Evolutionary conservation across 75 land plant genomes (phyloP).

Genomic region (Cryptomeria japonica): DNA sequence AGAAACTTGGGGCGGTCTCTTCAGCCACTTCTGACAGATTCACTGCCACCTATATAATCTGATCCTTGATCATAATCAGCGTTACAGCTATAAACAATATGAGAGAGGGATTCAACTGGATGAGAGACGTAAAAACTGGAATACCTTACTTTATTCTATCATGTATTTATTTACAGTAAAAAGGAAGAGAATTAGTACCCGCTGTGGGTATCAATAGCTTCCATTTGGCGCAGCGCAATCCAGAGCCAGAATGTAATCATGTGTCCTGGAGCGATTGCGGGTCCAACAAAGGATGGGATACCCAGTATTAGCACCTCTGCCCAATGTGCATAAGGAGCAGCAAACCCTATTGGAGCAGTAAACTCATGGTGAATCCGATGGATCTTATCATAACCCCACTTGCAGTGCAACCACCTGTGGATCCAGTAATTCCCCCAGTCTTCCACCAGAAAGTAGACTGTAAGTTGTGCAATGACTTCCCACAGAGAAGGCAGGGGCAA

Average conservation of each 20-base stretch:
- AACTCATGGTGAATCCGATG: slow-evolving; percentile 89
- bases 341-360: slow-evolving; percentile 82
- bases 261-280: slow-evolving; percentile 86
- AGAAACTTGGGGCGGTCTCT: neutral
- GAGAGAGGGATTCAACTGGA: neutral
- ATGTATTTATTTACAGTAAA: neutral
- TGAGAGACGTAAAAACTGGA: neutral
- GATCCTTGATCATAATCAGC: neutral
- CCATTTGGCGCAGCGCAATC: slow-evolving; percentile 82
- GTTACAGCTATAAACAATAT: neutral
- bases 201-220: slow-evolving; percentile 92
- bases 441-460: slow-evolving; percentile 74
- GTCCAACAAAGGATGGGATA: slow-evolving; percentile 84
- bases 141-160: neutral
- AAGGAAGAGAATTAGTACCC: slow-evolving; percentile 43
- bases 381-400: slow-evolving; percentile 90
- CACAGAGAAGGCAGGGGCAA: slow-evolving; percentile 75
- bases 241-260: slow-evolving; percentile 95
- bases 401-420: slow-evolving; percentile 75
- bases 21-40: neutral
- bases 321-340: slow-evolving; percentile 98
- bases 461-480: slow-evolving; percentile 64
- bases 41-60: neutral
- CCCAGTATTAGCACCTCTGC: slow-evolving; percentile 85
- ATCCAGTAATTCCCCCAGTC: slow-evolving; percentile 93